These are phyloP conservation scores for Mycena sp. DNA, from an alignment of 1,284 basidiomycete species.

Conservation along the genomic window DNA sequence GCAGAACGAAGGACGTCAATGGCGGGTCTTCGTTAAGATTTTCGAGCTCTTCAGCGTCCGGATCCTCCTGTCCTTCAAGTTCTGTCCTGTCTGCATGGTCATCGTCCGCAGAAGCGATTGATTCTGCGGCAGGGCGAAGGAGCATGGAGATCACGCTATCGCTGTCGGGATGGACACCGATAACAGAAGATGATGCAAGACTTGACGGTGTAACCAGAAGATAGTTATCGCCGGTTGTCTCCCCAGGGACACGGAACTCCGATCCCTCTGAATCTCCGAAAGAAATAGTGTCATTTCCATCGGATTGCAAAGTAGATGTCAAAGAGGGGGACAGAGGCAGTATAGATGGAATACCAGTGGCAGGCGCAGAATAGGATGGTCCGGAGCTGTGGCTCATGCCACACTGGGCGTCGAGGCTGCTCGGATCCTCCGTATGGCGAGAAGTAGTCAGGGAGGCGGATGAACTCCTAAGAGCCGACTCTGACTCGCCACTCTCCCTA, in stretches of 20 bases:
- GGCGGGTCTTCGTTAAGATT: slow-evolving; percentile 9
- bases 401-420: too few species aligned
- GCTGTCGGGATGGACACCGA: background rate
- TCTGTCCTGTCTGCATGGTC: background rate
- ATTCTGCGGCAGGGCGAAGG: background rate
- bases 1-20: background rate
- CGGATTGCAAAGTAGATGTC: background rate
- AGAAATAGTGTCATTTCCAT: background rate
- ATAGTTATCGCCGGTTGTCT: background rate
- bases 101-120: background rate
- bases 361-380: background rate
- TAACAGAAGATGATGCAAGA: background rate
- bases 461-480: background rate
- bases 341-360: background rate
- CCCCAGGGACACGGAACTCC: background rate
- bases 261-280: background rate
- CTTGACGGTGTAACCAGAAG: background rate
- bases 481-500: too few species aligned
- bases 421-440: too few species aligned
- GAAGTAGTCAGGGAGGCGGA: too few species aligned
- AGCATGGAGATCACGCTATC: slow-evolving; percentile 4
- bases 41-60: slow-evolving; percentile 5
- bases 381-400: too few species aligned
- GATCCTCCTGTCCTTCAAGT: background rate
- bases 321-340: background rate